Conservation (phyloP, 2,329 filamentous ascomycete genomes). For the Juglanconis sp. region DNA sequence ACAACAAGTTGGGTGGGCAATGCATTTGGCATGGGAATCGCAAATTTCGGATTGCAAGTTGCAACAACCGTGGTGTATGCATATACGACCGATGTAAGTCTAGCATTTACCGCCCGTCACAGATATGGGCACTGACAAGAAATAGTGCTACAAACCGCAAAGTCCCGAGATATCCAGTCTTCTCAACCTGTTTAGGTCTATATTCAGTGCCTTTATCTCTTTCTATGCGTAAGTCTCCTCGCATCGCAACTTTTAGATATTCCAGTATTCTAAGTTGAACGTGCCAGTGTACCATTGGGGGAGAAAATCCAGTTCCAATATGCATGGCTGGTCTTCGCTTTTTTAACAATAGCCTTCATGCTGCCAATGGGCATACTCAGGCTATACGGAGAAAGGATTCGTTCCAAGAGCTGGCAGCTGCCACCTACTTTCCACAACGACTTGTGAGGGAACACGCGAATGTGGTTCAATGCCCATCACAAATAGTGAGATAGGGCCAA, state of each 20-base stretch:
- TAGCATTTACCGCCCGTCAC: not conserved
- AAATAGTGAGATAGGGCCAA: too few species aligned
- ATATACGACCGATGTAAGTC: constrained; percentile 29
- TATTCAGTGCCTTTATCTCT: constrained; percentile 30
- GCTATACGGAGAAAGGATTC: constrained; percentile 22
- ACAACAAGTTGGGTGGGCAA: constrained; percentile 31
- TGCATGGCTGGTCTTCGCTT: constrained; percentile 28
- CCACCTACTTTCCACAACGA: constrained; percentile 21
- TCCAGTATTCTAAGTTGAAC: not conserved
- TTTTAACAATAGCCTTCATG: constrained; percentile 25
- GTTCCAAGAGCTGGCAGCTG: constrained; percentile 21
- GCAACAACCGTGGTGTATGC: constrained; percentile 33
- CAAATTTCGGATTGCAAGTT: constrained; percentile 32
- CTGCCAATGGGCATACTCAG: constrained; percentile 24
- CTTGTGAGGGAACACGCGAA: not conserved
- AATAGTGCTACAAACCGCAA: constrained; percentile 32
- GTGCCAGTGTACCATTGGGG: constrained; percentile 24
- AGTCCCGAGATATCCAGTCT: constrained; percentile 31
- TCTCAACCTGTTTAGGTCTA: constrained; percentile 30
- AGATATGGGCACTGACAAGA: not conserved
- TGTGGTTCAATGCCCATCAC: too few species aligned
- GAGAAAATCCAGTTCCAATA: constrained; percentile 27
- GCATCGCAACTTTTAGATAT: not conserved
- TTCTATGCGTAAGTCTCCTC: constrained; percentile 27
- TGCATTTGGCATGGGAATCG: constrained; percentile 34